These are phyloP conservation scores for Emericellopsis cladophorae DNA, from an alignment of 2,329 filamentous ascomycete species.

Conservation along the genomic window DNA sequence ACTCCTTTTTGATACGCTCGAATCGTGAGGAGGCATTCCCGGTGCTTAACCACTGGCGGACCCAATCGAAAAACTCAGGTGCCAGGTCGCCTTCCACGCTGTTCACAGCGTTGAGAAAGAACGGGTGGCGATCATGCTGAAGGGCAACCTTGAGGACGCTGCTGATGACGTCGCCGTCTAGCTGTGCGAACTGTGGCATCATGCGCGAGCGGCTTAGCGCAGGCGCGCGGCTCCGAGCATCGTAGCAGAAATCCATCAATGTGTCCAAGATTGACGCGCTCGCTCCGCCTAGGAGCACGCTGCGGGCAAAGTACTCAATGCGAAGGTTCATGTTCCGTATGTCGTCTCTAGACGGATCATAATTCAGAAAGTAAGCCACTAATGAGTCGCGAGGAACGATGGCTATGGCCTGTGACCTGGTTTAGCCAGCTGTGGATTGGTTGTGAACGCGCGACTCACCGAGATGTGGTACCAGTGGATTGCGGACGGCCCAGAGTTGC, in stretches of 20 bases:
- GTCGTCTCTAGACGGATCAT: neutral
- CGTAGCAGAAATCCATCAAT: neutral
- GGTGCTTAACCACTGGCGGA: too few species aligned
- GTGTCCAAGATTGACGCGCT: neutral
- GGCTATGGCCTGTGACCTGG: neutral
- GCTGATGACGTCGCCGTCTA: too few species aligned
- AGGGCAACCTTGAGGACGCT: too few species aligned
- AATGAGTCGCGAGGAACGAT: neutral
- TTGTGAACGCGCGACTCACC: neutral
- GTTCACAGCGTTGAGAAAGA: too few species aligned
- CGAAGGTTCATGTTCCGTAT: neutral
- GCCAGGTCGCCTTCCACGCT: too few species aligned
- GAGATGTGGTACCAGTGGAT: slow-evolving; percentile 11
- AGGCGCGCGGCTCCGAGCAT: neutral
- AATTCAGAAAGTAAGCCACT: neutral
- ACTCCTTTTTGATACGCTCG: too few species aligned
- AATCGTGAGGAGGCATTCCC: too few species aligned
- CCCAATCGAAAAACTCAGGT: too few species aligned
- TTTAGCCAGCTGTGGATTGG: neutral
- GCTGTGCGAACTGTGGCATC: neutral
- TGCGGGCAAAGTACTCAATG: neutral
- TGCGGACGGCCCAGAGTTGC: slow-evolving; percentile 10
- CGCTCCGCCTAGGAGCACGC: neutral
- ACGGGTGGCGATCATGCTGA: too few species aligned
- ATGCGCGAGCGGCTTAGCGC: neutral